Conservation (phyloP, 2,329 filamentous ascomycete genomes). For the Claviceps arundinis region DNA sequence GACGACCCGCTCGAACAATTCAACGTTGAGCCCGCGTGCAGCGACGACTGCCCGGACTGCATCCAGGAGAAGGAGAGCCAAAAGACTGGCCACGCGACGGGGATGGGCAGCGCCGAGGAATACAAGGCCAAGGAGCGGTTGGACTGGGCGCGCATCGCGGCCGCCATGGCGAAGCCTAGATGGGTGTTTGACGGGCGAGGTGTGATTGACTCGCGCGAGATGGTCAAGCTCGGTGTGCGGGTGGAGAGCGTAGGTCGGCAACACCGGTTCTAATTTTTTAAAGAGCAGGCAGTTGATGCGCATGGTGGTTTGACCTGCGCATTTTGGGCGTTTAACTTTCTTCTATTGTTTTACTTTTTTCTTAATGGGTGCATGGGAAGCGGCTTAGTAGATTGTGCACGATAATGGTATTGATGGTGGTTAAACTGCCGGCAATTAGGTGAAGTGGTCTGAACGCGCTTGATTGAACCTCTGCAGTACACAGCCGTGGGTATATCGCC, state of each 20-base stretch:
- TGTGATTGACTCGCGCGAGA: slow-evolving; percentile 33
- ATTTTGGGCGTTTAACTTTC: not conserved
- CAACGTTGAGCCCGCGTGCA: slow-evolving; percentile 31
- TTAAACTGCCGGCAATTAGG: too few species aligned
- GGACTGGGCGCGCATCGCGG: slow-evolving; percentile 38
- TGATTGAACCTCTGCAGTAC: too few species aligned
- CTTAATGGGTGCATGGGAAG: not conserved
- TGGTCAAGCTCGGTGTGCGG: slow-evolving; percentile 36
- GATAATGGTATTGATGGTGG: too few species aligned
- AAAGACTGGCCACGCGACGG: slow-evolving; percentile 25
- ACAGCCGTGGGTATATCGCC: too few species aligned
- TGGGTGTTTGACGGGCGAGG: slow-evolving; percentile 46
- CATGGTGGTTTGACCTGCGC: not conserved
- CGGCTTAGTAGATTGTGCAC: too few species aligned
- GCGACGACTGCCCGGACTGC: slow-evolving; percentile 36
- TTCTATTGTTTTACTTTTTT: not conserved
- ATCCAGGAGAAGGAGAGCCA: slow-evolving; percentile 25
- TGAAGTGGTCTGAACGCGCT: too few species aligned
- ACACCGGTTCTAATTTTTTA: slow-evolving; percentile 22
- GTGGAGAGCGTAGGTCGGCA: slow-evolving; percentile 40
- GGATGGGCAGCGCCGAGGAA: slow-evolving; percentile 30
- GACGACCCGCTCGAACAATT: slow-evolving; percentile 34
- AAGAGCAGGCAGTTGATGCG: slow-evolving; percentile 8
- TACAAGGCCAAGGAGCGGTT: slow-evolving; percentile 33
- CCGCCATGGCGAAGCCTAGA: slow-evolving; percentile 36